A percentile compares a stretch with the other conserved stretches of the same genome.
Conservation (phyloP, 257 asterid species). For the Linaria vulgaris region DNA sequence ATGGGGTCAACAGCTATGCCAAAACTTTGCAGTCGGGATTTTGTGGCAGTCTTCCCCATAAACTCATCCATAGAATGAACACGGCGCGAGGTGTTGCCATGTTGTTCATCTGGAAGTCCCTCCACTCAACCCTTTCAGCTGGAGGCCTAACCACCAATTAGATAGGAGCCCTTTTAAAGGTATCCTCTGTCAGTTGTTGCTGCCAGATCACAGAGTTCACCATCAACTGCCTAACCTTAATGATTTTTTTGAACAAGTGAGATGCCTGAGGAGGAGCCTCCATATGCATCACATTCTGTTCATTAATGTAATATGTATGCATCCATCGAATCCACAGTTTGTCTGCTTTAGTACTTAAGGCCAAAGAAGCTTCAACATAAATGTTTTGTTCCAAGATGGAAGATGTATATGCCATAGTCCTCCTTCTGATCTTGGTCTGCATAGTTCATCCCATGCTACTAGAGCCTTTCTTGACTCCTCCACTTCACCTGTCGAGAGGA, state of each 20-base stretch:
- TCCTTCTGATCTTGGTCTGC: too few species aligned
- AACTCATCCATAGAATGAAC: neutral
- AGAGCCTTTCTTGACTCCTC: neutral
- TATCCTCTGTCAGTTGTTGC: neutral
- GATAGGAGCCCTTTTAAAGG: neutral
- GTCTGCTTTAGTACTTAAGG: too few species aligned
- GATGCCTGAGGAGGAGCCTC: neutral
- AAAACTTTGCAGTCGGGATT: neutral
- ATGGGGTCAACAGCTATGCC: neutral
- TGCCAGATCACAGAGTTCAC: neutral
- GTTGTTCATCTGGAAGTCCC: neutral
- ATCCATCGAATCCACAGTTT: too few species aligned
- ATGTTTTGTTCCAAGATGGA: too few species aligned
- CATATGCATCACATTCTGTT: neutral
- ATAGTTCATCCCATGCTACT: too few species aligned
- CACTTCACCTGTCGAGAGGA: neutral
- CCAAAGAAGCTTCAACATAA: too few species aligned
- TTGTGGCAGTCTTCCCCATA: too few species aligned
- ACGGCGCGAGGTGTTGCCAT: neutral
- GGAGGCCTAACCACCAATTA: neutral
- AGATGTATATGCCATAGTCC: too few species aligned
- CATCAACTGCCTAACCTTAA: neutral
- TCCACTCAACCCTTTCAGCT: neutral
- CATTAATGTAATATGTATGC: neutral
- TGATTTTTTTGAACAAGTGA: neutral